These are phyloP conservation scores for Aureobasidium leucospermi DNA, from an alignment of 2,329 filamentous ascomycete genomes.

Conservation along the genomic window DNA sequence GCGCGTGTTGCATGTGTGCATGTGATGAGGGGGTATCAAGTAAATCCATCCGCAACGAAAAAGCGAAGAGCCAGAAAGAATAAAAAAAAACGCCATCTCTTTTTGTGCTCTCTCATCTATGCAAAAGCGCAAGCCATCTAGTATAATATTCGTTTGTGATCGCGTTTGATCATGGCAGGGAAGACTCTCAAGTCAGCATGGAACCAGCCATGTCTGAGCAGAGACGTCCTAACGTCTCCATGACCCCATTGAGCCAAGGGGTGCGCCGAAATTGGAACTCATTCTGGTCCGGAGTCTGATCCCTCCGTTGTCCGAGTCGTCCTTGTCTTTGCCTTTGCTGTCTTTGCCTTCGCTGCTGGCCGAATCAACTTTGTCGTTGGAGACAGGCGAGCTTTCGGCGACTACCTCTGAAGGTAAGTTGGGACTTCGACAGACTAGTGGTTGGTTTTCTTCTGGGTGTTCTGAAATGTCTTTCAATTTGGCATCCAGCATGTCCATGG, in stretches of 20 bases:
- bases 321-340: not conserved
- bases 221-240: slow-evolving; percentile 19
- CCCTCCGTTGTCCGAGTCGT: slow-evolving; percentile 20
- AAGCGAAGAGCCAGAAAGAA: not conserved
- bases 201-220: slow-evolving; percentile 13
- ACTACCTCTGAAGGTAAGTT: not conserved
- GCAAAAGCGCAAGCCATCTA: not conserved
- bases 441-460: slow-evolving; percentile 26
- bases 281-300: slow-evolving; percentile 31
- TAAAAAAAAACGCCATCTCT: not conserved
- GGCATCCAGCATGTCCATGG: slow-evolving; percentile 26
- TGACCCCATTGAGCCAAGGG: slow-evolving; percentile 27
- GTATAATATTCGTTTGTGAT: not conserved
- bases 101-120: not conserved
- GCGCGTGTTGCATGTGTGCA: not conserved
- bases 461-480: slow-evolving; percentile 27
- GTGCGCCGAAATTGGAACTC: slow-evolving; percentile 30
- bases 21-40: not conserved
- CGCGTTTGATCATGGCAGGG: not conserved
- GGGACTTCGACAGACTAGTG: slow-evolving; percentile 21
- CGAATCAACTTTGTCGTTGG: slow-evolving; percentile 6
- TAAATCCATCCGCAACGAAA: not conserved
- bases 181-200: not conserved
- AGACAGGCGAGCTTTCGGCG: not conserved
- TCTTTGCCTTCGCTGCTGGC: not conserved